Conservation (phyloP, 1,284 basidiomycete genomes). For the Sutorius eximius region DNA sequence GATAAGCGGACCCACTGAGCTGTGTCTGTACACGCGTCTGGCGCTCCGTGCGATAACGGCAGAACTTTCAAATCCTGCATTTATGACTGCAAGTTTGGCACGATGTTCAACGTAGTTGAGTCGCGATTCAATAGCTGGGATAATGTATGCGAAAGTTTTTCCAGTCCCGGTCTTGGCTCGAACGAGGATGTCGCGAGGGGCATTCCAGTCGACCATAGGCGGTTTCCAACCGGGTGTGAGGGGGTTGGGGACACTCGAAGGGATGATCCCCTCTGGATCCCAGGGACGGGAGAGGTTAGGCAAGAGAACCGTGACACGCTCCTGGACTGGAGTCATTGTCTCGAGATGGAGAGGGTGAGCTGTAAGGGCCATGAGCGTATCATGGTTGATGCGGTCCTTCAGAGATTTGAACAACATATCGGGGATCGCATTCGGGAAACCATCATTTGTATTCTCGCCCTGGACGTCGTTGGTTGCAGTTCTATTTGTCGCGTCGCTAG, state of each 20-base stretch:
- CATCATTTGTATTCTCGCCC: background rate
- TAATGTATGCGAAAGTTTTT: slow-evolving; percentile 89
- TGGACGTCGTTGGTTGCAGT: background rate
- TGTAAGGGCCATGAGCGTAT: slow-evolving; percentile 66
- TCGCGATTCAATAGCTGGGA: slow-evolving; percentile 84
- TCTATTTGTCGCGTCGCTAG: background rate
- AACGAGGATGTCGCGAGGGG: slow-evolving; percentile 66
- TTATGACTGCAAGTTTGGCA: slow-evolving; percentile 40
- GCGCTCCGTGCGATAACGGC: slow-evolving; percentile 34
- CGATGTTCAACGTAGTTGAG: slow-evolving; percentile 48
- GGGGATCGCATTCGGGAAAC: background rate
- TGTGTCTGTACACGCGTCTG: slow-evolving; percentile 40
- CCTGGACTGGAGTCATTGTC: slow-evolving; percentile 85
- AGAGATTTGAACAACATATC: slow-evolving; percentile 41
- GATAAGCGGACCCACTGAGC: slow-evolving; percentile 75
- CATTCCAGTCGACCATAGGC: slow-evolving; percentile 34
- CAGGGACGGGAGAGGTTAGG: slow-evolving; percentile 57
- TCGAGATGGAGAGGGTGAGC: slow-evolving; percentile 69
- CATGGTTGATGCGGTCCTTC: slow-evolving; percentile 40
- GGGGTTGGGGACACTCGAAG: background rate
- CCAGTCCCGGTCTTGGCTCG: slow-evolving; percentile 93
- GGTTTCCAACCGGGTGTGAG: slow-evolving; percentile 8
- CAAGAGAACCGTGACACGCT: slow-evolving; percentile 71
- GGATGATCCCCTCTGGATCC: slow-evolving; percentile 28
- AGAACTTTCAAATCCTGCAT: slow-evolving; percentile 42